These are phyloP conservation scores for Sodiomyces alkalinus DNA, from an alignment of 2,329 filamentous ascomycete genomes.

Conservation along the genomic window DNA sequence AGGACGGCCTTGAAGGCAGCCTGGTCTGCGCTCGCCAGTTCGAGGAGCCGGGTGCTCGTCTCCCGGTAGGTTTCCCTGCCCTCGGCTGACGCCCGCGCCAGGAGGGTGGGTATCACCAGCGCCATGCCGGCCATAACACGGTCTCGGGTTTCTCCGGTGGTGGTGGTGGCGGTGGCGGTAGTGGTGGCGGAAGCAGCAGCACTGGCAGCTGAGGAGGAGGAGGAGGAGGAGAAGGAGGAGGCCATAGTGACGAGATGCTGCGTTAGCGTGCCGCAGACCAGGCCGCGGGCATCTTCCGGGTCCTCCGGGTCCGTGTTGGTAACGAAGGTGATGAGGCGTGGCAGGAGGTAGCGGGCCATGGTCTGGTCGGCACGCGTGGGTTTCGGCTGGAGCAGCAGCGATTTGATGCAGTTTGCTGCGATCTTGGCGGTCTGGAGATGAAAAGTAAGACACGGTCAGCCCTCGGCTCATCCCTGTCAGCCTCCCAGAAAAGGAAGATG, in stretches of 20 bases:
- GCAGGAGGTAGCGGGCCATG: conserved; percentile 60
- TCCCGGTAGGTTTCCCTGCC: conserved; percentile 48
- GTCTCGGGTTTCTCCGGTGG: conserved; percentile 14
- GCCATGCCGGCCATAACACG: conserved; percentile 49
- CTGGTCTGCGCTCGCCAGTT: conserved; percentile 66
- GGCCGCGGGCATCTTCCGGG: conserved; percentile 55
- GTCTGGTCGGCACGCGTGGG: conserved; percentile 52
- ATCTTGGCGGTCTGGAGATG: conserved; percentile 59
- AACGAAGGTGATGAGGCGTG: conserved; percentile 62
- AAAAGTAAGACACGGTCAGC: conserved; percentile 4
- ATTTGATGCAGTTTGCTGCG: conserved; percentile 77
- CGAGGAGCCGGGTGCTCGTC: conserved; percentile 61
- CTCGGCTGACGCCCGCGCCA: conserved; percentile 55
- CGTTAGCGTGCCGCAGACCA: conserved; percentile 61
- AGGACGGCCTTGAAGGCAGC: conserved; percentile 60
- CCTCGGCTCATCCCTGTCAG: background rate
- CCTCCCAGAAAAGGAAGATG: no score
- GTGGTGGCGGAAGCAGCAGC: no score
- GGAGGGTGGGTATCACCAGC: conserved; percentile 61
- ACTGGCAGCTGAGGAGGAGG: no score
- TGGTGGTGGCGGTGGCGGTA: no score
- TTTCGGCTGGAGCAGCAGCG: conserved; percentile 55
- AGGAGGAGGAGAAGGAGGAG: background rate
- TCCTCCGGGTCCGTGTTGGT: conserved; percentile 58
- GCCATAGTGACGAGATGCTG: conserved; percentile 45